These are phyloP conservation scores for Suillus placidus DNA, from an alignment of 768 basidiomycete species.

Conservation along the genomic window DNA sequence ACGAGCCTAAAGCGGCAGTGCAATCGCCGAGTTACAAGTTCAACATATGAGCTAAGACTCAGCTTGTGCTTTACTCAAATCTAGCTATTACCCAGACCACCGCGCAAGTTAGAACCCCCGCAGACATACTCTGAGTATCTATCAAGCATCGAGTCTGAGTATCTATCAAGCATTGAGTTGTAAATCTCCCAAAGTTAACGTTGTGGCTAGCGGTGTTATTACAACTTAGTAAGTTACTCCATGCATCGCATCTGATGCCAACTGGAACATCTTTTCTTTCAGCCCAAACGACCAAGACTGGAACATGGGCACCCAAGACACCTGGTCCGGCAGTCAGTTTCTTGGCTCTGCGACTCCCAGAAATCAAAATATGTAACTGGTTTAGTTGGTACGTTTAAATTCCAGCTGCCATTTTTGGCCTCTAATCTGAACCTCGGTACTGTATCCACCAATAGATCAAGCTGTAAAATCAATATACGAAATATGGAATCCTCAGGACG, in stretches of 20 bases:
- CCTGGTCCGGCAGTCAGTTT: conserved; percentile 43
- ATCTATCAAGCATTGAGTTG: too few relatives aligned
- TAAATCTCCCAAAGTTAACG: too few relatives aligned
- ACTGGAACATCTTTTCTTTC: conserved; percentile 88
- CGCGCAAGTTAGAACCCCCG: too few relatives aligned
- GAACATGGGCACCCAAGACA: conserved; percentile 68
- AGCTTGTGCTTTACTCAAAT: too few relatives aligned
- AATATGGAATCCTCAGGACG: conserved; percentile 79
- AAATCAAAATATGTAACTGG: conserved; percentile 65
- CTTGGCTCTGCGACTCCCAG: conserved; percentile 51
- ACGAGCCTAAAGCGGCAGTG: too few relatives aligned
- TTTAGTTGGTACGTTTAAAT: conserved; percentile 63
- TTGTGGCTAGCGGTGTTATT: too few relatives aligned
- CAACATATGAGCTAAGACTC: too few relatives aligned
- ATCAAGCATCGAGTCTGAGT: too few relatives aligned
- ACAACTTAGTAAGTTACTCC: conserved; percentile 36
- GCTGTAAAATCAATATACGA: conserved; percentile 75
- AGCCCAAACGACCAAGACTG: conserved; percentile 84
- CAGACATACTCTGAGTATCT: too few relatives aligned
- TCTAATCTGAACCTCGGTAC: conserved; percentile 34
- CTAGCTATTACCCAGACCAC: too few relatives aligned
- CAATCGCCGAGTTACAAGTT: too few relatives aligned
- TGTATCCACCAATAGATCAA: conserved; percentile 48
- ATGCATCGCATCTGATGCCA: conserved; percentile 78
- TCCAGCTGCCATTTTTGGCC: conserved; percentile 16